These are phyloP conservation scores for Lasiodiplodia theobromae DNA, from an alignment of 2,329 filamentous ascomycete species.

Conservation along the genomic window DNA sequence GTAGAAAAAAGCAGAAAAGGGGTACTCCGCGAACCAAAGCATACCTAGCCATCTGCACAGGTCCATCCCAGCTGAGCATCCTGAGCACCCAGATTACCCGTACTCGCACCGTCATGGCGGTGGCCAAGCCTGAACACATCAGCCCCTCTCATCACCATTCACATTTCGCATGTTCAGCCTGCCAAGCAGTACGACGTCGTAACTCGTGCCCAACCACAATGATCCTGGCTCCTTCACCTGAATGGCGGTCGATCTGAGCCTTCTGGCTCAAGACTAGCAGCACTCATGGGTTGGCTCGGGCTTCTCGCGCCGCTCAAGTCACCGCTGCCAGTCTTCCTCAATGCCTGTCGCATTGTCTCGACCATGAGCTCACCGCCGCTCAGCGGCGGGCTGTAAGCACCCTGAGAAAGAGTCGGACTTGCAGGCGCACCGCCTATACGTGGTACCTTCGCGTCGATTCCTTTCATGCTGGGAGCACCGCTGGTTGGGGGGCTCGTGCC, in stretches of 20 bases:
- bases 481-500: constrained; percentile 78
- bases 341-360: constrained; percentile 91
- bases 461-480: constrained; percentile 76
- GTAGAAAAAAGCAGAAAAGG: constrained; percentile 15
- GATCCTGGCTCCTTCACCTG: constrained; percentile 28
- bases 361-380: constrained; percentile 78
- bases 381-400: constrained; percentile 61
- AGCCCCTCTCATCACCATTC: constrained; percentile 6
- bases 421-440: constrained; percentile 51
- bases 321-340: constrained; percentile 83
- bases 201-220: background rate
- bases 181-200: constrained; percentile 13
- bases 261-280: constrained; percentile 47
- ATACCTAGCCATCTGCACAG: constrained; percentile 21
- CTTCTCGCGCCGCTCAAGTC: constrained; percentile 66
- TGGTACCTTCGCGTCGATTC: constrained; percentile 67
- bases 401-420: constrained; percentile 62
- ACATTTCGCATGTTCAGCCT: constrained; percentile 8
- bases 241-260: constrained; percentile 42
- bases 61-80: constrained; percentile 22
- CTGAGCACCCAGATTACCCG: constrained; percentile 12
- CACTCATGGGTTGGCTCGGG: constrained; percentile 50
- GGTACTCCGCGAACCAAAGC: background rate
- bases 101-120: constrained; percentile 17
- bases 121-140: constrained; percentile 20